Conservation (phyloP, 345 rosid species). For the Syzygium aromaticum region DNA sequence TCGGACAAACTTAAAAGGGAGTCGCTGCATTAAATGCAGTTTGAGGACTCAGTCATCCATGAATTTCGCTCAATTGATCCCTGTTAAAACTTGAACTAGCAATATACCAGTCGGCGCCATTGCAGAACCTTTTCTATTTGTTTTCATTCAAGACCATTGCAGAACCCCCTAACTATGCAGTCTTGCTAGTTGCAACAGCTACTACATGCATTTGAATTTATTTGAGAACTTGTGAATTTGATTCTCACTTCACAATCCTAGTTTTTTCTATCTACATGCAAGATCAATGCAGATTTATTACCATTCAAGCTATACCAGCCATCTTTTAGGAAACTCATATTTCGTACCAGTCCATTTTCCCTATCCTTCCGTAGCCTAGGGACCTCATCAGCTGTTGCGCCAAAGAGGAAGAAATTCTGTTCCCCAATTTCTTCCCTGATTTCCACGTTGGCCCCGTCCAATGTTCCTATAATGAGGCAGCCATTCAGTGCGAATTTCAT, state of each 20-base stretch:
- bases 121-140: neutral
- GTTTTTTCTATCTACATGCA: neutral
- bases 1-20: neutral
- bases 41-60: neutral
- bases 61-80: neutral
- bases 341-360: slow-evolving; percentile 71
- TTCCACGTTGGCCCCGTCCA: slow-evolving; percentile 98
- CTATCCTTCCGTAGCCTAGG: slow-evolving; percentile 75
- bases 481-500: slow-evolving; percentile 96
- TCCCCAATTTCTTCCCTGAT: slow-evolving; percentile 88
- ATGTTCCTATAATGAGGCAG: slow-evolving; percentile 91
- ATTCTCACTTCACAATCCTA: neutral
- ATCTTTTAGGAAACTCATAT: neutral
- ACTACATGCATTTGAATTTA: neutral
- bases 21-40: neutral
- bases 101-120: neutral
- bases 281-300: neutral
- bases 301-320: neutral
- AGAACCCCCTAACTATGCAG: neutral
- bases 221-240: neutral
- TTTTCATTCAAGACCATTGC: neutral
- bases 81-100: neutral
- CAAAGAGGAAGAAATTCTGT: slow-evolving; percentile 91
- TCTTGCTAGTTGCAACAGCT: neutral
- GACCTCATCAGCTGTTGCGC: slow-evolving; percentile 89